A percentile compares a stretch with the other conserved stretches of the same genome.
Evolutionary conservation across 306 rosid genomes (phyloP).

Genomic region (Benincasa hispida): DNA sequence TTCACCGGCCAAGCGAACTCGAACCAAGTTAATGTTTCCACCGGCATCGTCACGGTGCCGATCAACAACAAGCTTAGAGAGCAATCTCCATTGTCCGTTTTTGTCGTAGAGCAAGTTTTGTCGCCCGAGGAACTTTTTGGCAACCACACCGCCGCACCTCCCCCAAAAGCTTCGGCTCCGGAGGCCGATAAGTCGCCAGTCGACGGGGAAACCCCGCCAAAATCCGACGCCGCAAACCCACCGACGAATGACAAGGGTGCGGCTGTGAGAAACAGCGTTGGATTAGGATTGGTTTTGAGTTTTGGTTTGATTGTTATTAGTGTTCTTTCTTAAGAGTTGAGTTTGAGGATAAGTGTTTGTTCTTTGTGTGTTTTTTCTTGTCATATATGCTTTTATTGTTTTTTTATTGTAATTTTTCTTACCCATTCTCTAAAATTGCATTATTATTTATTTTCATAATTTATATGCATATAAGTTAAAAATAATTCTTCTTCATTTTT

Average conservation of each 20-base stretch:
- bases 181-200: constrained; percentile 25
- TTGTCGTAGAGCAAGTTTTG: constrained; percentile 50
- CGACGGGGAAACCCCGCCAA: not conserved
- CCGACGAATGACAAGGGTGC: not conserved
- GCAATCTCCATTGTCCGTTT: constrained; percentile 44
- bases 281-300: not conserved
- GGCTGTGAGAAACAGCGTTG: not conserved
- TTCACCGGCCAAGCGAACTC: constrained; percentile 40
- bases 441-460: constrained; percentile 4
- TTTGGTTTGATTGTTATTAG: not conserved
- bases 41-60: constrained; percentile 26
- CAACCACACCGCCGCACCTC: constrained; percentile 11
- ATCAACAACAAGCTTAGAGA: constrained; percentile 50
- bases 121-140: constrained; percentile 47
- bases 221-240: not conserved
- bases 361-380: not conserved
- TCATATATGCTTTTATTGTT: not conserved
- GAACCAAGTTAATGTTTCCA: constrained; percentile 59
- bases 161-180: not conserved
- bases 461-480: too few species aligned
- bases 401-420: constrained; percentile 1
- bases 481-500: too few species aligned
- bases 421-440: not conserved
- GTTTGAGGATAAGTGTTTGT: not conserved
- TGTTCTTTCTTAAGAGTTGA: not conserved